Base-by-base conservation (phyloP, 208 protist genomes). In the Leishmania guyanensis region DNA sequence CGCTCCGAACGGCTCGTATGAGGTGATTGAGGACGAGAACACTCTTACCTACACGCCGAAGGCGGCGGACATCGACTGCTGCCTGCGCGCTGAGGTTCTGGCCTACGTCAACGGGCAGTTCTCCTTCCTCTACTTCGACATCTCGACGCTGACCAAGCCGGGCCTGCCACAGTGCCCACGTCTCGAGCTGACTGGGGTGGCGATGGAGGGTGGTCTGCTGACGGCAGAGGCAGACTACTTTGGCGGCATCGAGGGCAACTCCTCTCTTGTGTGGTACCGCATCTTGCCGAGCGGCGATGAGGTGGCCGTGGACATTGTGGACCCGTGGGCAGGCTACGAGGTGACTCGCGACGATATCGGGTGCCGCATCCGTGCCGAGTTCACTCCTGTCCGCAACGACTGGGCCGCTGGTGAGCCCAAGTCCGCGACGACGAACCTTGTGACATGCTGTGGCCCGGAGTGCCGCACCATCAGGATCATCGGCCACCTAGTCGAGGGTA, bases 401-500 rank as follows among this genome's bases (percentile, higher is more conserved):
- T 97, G 96, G 92, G 90, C 93, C 50, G 90, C 94, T 36, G 96
- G 96, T 43, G 92, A 97, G 86, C 91, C 92, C 50, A 90, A 91
- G 82, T 94, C 93, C 4, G 88, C 81, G 65, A 85, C 91, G 60
- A 91, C 94, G 29, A 89, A 87, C 73, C 82, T 88, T 50, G 86
- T 98, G 51, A 86, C 78, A 33, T 86, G 88, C 53, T 94, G 92
- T 75, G 75, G 84, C 70, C 95, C 95, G 43, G 90, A 95, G 81
- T 97, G 94, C 86, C 90, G 95, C 81, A 94, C 91, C 60, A 97
- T 98, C 82, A 94, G 95, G 88, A 96, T 98, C 69, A 92, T 96
- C 76, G 96, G 96, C 74, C 91, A 91, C 79, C 90, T 98, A 56
- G 85, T 93, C 46, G 93, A 97, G 84, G 94, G 87, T n/a, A 97